Conservation (phyloP, 225 moss, liverwort and hornwort species). For the Takakia lepidozioides region DNA sequence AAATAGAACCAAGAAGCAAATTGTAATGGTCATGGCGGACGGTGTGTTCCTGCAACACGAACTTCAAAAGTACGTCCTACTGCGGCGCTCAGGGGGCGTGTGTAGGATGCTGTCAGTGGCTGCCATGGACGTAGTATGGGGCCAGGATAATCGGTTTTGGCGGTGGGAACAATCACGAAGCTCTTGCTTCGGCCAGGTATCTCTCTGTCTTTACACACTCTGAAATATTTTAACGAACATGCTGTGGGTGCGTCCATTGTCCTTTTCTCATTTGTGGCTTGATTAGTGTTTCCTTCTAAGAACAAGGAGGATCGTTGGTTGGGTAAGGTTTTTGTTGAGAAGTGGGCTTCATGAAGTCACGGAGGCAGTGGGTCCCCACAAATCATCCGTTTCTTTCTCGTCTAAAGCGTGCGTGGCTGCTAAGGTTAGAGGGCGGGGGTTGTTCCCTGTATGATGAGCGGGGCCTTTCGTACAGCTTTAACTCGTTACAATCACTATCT, state of each 20-base stretch:
- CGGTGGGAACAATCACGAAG: conserved; percentile 67
- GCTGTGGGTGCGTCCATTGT: background rate
- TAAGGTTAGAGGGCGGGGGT: too few relatives aligned
- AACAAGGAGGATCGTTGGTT: too few relatives aligned
- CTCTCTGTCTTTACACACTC: background rate
- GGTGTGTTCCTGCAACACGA: conserved; percentile 55
- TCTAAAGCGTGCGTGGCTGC: too few relatives aligned
- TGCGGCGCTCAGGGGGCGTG: conserved; percentile 54
- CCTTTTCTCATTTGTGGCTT: too few relatives aligned
- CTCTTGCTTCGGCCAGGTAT: conserved; percentile 74
- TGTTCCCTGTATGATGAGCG: too few relatives aligned
- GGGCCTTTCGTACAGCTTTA: too few relatives aligned
- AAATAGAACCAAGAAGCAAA: conserved; percentile 31
- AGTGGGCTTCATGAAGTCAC: too few relatives aligned
- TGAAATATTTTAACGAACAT: background rate
- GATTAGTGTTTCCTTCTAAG: too few relatives aligned
- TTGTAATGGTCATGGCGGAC: conserved; percentile 45
- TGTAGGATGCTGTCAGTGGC: conserved; percentile 68
- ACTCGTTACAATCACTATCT: too few relatives aligned
- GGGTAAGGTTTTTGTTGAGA: too few relatives aligned
- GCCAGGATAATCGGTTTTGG: conserved; percentile 68
- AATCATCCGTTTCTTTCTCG: too few relatives aligned
- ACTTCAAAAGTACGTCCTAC: conserved; percentile 55
- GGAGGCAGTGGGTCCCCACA: too few relatives aligned
- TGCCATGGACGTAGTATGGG: conserved; percentile 66